Percentiles rank a stretch among this genome's conserved stretches.
These are phyloP conservation scores for Colletotrichum aenigma DNA, from an alignment of 2,329 filamentous ascomycete species.

Conservation along the genomic window DNA sequence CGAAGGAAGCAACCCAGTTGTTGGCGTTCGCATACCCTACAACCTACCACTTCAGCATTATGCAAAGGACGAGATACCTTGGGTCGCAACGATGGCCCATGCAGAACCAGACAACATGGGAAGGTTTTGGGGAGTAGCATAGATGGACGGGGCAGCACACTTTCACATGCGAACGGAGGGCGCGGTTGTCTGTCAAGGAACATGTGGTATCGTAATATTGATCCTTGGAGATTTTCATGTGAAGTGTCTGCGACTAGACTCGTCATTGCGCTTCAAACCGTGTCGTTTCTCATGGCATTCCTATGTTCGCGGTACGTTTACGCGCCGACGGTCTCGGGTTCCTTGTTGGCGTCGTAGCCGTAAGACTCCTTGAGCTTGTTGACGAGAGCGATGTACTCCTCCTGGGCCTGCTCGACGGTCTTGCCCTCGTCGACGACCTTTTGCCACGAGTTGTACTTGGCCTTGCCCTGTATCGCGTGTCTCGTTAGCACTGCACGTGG, in stretches of 20 bases:
- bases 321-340: conserved; percentile 58
- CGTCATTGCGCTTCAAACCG: not conserved
- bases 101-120: conserved; percentile 66
- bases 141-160: not conserved
- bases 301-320: conserved; percentile 12
- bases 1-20: conserved; percentile 38
- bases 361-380: conserved; percentile 73
- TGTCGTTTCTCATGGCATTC: conserved; percentile 12
- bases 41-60: conserved; percentile 76
- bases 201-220: conserved; percentile 18
- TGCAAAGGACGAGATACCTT: conserved; percentile 67
- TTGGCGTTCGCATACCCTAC: conserved; percentile 85
- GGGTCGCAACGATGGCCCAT: conserved; percentile 72
- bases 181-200: not conserved
- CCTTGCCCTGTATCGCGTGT: conserved; percentile 65
- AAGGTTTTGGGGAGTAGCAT: conserved; percentile 34
- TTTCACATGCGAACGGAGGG: not conserved
- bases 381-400: conserved; percentile 75
- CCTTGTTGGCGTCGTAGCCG: conserved; percentile 70
- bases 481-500: not conserved
- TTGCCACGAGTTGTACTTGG: conserved; percentile 81
- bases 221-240: not conserved
- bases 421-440: conserved; percentile 67
- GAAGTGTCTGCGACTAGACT: not conserved
- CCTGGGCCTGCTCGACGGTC: conserved; percentile 71